These are phyloP conservation scores for Pichia sorboxylosa DNA, from an alignment of 1,139 yeast species.

Conservation along the genomic window DNA sequence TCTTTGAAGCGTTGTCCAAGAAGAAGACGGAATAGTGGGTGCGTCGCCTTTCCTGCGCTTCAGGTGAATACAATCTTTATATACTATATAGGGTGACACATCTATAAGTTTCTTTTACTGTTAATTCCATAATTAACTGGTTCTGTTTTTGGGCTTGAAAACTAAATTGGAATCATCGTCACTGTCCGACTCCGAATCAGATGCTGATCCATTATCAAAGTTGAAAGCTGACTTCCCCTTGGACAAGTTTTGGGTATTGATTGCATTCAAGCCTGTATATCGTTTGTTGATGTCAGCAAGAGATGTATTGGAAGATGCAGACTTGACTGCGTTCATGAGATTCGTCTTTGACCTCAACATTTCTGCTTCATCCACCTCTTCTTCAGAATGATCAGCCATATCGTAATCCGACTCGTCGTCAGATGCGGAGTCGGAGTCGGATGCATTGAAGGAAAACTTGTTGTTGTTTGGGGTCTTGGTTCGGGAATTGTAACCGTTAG, in stretches of 20 bases:
- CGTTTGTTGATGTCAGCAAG: constrained; percentile 5
- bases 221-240: constrained; percentile 1
- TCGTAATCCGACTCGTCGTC: constrained; percentile 1
- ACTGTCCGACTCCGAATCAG: constrained; percentile 1
- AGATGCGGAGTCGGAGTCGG: constrained; percentile 2
- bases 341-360: constrained; percentile 2
- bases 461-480: neutral
- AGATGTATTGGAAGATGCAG: constrained; percentile 3
- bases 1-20: constrained; percentile 20
- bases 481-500: too few species aligned
- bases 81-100: too few species aligned
- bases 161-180: constrained; percentile 5
- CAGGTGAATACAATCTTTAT: too few species aligned
- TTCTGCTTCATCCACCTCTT: constrained; percentile 9
- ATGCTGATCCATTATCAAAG: neutral
- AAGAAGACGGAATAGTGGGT: too few species aligned
- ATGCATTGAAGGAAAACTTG: neutral
- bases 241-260: too few species aligned
- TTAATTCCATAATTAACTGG: constrained; percentile 10
- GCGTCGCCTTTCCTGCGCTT: too few species aligned
- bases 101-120: too few species aligned
- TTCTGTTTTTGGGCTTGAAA: neutral
- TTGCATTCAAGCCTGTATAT: constrained; percentile 2
- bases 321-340: constrained; percentile 5
- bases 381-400: constrained; percentile 1